These are phyloP conservation scores for sorghum (Sorghum bicolor) DNA, from an alignment of 176 grass and related monocot genomes.

Conservation along the genomic window Sorghum_bicolor_NCBIv3 NC_012879.2:55959001-55959500, in stretches of 20 bases:
- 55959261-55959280: background rate
- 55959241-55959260: background rate
- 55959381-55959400: conserved; percentile 92
- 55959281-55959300: background rate
- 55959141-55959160: background rate
- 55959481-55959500: background rate
- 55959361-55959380: conserved; percentile 49
- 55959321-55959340: conserved; percentile 45
- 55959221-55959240: background rate
- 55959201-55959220: background rate
- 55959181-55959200: background rate
- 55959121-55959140: background rate
- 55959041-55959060: background rate
- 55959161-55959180: background rate
- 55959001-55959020: background rate
- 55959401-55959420: conserved; percentile 86
- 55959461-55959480: conserved; percentile 4
- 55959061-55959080: background rate
- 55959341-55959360: conserved; percentile 41
- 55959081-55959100: background rate
- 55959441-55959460: background rate
- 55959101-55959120: background rate
- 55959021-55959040: background rate
- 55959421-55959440: conserved; percentile 7
- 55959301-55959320: background rate